phyloP scores from a whole-genome alignment of 1,284 basidiomycete genomes.

The Boletus smithii region DNA sequence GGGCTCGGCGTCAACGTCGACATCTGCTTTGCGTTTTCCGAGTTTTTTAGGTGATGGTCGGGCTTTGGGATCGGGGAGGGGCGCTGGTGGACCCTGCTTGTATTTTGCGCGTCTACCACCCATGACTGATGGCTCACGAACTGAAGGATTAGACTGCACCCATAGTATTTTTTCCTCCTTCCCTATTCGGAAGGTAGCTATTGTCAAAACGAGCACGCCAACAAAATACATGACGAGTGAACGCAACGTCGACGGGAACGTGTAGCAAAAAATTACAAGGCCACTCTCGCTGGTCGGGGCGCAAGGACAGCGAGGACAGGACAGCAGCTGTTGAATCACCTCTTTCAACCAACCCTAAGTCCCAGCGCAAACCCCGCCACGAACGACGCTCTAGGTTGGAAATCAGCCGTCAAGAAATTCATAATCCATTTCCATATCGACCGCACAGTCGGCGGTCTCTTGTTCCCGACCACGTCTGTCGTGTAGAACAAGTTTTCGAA shows the following conservation, averaged over 20 bases:
- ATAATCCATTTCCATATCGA: slow-evolving; percentile 72
- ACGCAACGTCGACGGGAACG: too few species aligned
- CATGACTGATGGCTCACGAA: slow-evolving; percentile 18
- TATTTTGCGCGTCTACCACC: slow-evolving; percentile 82
- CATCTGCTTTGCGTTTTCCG: slow-evolving; percentile 72
- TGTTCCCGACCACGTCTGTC: slow-evolving; percentile 51
- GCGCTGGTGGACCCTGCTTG: slow-evolving; percentile 79
- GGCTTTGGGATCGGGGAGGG: slow-evolving; percentile 46
- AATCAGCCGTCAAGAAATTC: slow-evolving; percentile 89
- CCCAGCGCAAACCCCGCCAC: slow-evolving; percentile 69
- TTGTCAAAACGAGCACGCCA: too few species aligned
- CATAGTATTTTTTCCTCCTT: slow-evolving; percentile 22
- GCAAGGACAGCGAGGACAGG: too few species aligned
- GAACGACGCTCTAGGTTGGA: slow-evolving; percentile 81
- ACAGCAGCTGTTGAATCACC: too few species aligned
- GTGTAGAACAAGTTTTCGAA: slow-evolving; percentile 78
- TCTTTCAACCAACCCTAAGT: slow-evolving; percentile 54
- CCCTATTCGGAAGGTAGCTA: slow-evolving; percentile 21
- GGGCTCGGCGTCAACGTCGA: slow-evolving; percentile 45
- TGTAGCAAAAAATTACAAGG: too few species aligned
- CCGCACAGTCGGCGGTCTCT: slow-evolving; percentile 56
- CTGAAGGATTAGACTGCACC: not conserved
- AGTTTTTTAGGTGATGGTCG: slow-evolving; percentile 50
- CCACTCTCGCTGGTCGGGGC: too few species aligned
- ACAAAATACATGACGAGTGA: too few species aligned